A percentile compares a stretch with the other conserved stretches of the same genome.
These are phyloP conservation scores for Jaapia argillacea DNA, from an alignment of 768 basidiomycete genomes.

Conservation along the genomic window DNA sequence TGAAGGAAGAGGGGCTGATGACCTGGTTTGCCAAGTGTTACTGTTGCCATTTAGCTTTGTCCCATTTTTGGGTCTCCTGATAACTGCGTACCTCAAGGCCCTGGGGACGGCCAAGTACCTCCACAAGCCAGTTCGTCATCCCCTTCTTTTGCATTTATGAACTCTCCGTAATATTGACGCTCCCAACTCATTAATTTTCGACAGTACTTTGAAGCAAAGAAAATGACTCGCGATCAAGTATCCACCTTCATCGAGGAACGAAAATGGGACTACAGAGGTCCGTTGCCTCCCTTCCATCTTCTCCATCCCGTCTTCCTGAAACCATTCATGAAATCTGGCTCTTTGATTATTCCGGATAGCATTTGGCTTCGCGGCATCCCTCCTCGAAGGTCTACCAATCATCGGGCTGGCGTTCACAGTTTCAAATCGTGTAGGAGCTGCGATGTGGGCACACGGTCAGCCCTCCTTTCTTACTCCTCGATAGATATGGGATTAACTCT, in stretches of 20 bases:
- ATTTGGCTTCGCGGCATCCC: conserved; percentile 78
- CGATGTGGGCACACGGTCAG: conserved; percentile 87
- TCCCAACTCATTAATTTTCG: conserved; percentile 3
- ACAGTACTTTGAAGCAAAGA: conserved; percentile 80
- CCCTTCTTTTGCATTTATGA: background rate
- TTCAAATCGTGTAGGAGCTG: conserved; percentile 84
- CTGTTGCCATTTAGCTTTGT: conserved; percentile 49
- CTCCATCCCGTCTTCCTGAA: background rate
- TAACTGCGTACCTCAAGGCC: conserved; percentile 56
- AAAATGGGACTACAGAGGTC: conserved; percentile 81
- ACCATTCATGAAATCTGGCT: background rate
- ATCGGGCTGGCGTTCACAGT: conserved; percentile 75
- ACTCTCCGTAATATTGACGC: background rate
- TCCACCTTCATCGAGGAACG: conserved; percentile 81
- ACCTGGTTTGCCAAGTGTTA: conserved; percentile 44
- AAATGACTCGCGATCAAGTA: conserved; percentile 61
- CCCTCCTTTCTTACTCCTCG: background rate
- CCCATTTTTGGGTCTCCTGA: conserved; percentile 54
- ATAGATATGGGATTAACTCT: background rate
- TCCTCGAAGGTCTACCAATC: conserved; percentile 76
- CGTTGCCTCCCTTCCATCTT: too few species aligned
- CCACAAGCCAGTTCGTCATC: conserved; percentile 55
- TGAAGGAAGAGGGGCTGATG: too few species aligned
- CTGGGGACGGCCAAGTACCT: conserved; percentile 57
- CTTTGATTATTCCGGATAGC: conserved; percentile 29